phyloP scores from a whole-genome alignment of 805 yeast genomes.

The Kazachstania bromeliacearum region DNA sequence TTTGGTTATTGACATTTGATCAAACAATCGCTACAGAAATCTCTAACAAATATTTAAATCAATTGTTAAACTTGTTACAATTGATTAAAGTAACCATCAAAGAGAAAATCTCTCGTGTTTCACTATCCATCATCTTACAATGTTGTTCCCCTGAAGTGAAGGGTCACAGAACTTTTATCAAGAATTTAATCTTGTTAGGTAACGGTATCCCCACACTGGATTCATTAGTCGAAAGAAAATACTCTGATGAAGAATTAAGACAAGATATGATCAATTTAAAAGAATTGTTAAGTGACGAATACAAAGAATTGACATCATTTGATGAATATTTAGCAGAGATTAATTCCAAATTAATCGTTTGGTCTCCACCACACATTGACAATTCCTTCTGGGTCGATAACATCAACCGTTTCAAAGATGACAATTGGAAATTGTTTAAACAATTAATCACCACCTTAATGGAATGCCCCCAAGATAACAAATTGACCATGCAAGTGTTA shows the following conservation, averaged over 20 bases:
- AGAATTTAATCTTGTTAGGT: conserved; percentile 60
- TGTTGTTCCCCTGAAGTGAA: conserved; percentile 35
- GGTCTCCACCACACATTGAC: conserved; percentile 90
- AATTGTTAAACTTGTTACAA: conserved; percentile 35
- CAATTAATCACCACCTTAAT: conserved; percentile 46
- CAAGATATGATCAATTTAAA: conserved; percentile 54
- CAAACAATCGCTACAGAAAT: conserved; percentile 40
- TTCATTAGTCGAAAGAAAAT: conserved; percentile 73
- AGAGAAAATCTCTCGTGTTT: conserved; percentile 80
- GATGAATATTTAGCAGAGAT: conserved; percentile 87
- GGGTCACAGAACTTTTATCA: conserved; percentile 41
- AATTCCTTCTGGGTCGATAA: conserved; percentile 88
- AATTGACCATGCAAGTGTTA: conserved; percentile 45
- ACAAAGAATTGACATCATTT: conserved; percentile 73
- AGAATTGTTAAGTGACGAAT: conserved; percentile 59
- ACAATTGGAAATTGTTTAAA: conserved; percentile 64
- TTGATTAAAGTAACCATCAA: conserved; percentile 77
- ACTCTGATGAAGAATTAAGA: conserved; percentile 88
- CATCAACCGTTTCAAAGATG: conserved; percentile 61
- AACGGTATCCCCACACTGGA: conserved; percentile 63
- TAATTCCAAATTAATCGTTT: conserved; percentile 62
- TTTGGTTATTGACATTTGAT: conserved; percentile 83
- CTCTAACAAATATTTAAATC: conserved; percentile 44
- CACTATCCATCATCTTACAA: conserved; percentile 66
- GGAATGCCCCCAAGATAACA: conserved; percentile 30